Evolutionary conservation across 306 rosid species (phyloP).

Genomic region (Cucurbita ficifolia): DNA sequence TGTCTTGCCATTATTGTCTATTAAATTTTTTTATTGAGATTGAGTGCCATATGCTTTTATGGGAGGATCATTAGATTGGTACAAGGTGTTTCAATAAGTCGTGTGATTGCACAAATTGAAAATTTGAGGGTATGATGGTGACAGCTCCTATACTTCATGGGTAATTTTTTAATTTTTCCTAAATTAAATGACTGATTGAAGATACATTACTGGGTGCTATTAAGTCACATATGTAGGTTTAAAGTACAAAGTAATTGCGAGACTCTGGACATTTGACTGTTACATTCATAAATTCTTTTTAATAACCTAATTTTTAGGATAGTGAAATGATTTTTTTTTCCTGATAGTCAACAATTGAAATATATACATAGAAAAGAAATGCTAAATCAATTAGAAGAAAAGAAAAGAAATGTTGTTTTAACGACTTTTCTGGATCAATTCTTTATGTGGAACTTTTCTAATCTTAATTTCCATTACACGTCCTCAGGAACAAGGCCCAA

Average conservation of each 20-base stretch:
- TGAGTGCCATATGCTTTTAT: background rate
- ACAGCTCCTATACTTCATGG: background rate
- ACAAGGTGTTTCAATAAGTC: background rate
- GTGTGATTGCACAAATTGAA: background rate
- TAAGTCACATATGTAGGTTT: background rate
- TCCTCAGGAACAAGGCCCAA: constrained; percentile 78
- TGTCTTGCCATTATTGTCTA: background rate
- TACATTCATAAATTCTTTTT: background rate
- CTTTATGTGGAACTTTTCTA: background rate
- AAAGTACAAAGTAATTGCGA: background rate
- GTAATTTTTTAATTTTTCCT: background rate
- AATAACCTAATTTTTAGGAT: background rate
- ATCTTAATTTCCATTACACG: background rate
- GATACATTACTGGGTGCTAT: background rate
- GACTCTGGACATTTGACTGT: background rate
- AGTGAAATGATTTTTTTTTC: background rate
- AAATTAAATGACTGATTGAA: background rate
- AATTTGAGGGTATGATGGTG: background rate
- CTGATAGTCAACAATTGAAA: background rate
- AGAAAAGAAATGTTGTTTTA: background rate
- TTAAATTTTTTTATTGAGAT: background rate
- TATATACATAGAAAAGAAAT: background rate
- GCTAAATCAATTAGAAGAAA: background rate
- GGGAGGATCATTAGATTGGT: background rate
- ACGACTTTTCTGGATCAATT: background rate